Evolutionary conservation across 2,329 filamentous ascomycete species (phyloP).

Genomic region (Colletotrichum graminicola): DNA sequence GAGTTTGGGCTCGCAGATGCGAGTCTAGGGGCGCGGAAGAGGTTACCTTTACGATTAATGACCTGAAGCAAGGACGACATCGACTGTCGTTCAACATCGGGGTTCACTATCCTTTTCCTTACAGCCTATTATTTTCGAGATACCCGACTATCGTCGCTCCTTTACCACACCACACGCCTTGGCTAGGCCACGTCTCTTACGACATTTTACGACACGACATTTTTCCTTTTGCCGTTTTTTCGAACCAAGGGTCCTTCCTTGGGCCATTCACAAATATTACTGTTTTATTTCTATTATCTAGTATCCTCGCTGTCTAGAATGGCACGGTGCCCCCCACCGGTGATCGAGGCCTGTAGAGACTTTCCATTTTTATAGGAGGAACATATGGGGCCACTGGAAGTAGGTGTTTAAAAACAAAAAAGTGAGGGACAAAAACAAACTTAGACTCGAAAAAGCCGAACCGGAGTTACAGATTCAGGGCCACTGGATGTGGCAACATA

Average conservation of each 20-base stretch:
- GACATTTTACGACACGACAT: slow-evolving; percentile 28
- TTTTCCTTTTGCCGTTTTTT: slow-evolving; percentile 15
- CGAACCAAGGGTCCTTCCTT: slow-evolving; percentile 6
- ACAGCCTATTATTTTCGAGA: slow-evolving; percentile 41
- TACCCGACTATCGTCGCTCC: slow-evolving; percentile 46
- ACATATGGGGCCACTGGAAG: slow-evolving; percentile 34
- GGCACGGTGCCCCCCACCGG: slow-evolving; percentile 12
- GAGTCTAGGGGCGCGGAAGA: slow-evolving; percentile 4
- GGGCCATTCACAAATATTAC: slow-evolving; percentile 21
- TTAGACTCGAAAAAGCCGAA: slow-evolving; percentile 35
- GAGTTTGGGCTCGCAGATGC: slow-evolving; percentile 3
- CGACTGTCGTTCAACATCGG: slow-evolving; percentile 27
- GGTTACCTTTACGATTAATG: slow-evolving; percentile 30
- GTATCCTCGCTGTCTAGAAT: slow-evolving; percentile 29
- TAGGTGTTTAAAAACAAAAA: slow-evolving; percentile 19
- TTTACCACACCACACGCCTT: slow-evolving; percentile 31
- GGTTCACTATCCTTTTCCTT: slow-evolving; percentile 29
- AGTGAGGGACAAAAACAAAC: slow-evolving; percentile 20
- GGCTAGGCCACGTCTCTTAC: slow-evolving; percentile 37
- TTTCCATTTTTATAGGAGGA: slow-evolving; percentile 4
- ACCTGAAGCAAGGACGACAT: slow-evolving; percentile 36
- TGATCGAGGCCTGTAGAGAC: slow-evolving; percentile 36
- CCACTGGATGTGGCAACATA: slow-evolving; percentile 31
- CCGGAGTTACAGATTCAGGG: slow-evolving; percentile 37
- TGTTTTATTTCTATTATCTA: slow-evolving; percentile 38